A percentile compares a stretch with the other conserved stretches of the same genome.
Conservation (phyloP, 371 early-diverging fungal species). For the Apophysomyces elegans region DNA sequence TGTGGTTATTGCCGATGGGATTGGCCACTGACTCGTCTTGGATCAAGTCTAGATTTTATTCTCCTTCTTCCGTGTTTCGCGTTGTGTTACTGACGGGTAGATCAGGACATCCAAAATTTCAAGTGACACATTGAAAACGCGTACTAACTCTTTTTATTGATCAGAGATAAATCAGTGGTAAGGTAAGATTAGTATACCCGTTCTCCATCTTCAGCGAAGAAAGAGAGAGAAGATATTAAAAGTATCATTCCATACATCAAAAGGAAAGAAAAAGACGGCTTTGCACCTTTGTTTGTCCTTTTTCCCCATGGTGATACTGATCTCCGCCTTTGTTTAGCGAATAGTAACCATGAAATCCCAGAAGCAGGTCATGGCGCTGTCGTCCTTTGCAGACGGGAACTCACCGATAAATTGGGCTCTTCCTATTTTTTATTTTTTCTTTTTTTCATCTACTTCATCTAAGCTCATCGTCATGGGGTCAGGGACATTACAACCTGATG, state of each 20-base stretch:
- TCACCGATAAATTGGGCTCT: neutral
- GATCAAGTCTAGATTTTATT: constrained; percentile 9
- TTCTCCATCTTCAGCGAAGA: too few relatives aligned
- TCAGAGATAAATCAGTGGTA: neutral
- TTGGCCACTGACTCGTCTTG: constrained; percentile 5
- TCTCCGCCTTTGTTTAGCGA: constrained; percentile 3
- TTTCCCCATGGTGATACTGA: constrained; percentile 1
- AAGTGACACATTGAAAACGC: neutral
- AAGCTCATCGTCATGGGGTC: neutral
- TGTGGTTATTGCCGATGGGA: constrained; percentile 5
- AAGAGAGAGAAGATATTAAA: too few relatives aligned
- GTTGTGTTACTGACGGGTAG: constrained; percentile 2
- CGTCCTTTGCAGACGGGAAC: too few relatives aligned
- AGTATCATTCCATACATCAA: neutral
- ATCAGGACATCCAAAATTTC: constrained; percentile 1
- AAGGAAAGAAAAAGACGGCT: neutral
- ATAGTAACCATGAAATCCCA: neutral
- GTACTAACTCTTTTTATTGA: neutral
- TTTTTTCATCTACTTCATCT: neutral
- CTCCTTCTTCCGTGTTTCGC: constrained; percentile 3
- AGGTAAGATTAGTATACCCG: too few relatives aligned
- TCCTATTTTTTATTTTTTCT: neutral
- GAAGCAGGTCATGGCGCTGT: neutral
- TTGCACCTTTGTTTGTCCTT: neutral
- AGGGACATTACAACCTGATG: too few relatives aligned